These are phyloP conservation scores for Prunus mira DNA, from an alignment of 306 rosid genomes.

Conservation along the genomic window DNA sequence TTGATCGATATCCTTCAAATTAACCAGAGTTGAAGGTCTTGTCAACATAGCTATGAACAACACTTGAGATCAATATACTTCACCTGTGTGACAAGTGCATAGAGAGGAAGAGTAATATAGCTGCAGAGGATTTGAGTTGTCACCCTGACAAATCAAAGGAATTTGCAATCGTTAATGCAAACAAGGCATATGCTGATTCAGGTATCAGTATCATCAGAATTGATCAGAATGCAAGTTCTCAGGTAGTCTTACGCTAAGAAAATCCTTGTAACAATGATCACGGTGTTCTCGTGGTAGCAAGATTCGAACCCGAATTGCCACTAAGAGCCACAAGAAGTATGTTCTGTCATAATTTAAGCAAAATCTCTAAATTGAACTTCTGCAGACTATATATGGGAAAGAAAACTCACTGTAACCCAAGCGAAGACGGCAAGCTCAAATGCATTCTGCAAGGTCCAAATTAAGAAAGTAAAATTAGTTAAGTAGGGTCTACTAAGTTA, in stretches of 20 bases:
- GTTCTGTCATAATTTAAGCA: neutral
- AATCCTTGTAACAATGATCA: slow-evolving; percentile 2
- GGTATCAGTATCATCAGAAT: neutral
- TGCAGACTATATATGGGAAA: neutral
- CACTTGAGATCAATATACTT: neutral
- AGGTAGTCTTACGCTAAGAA: slow-evolving; percentile 25
- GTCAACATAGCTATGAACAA: neutral
- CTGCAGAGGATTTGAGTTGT: slow-evolving; percentile 33
- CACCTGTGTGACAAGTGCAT: slow-evolving; percentile 46
- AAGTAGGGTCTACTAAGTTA: neutral
- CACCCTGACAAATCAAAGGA: slow-evolving; percentile 21
- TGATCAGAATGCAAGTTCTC: neutral
- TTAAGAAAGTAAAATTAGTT: neutral
- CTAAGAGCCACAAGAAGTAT: slow-evolving; percentile 12
- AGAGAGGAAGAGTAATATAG: slow-evolving; percentile 45
- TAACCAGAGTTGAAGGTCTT: neutral
- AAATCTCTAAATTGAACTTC: neutral
- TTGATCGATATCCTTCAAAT: neutral
- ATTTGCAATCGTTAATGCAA: neutral
- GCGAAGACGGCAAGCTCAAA: slow-evolving; percentile 33
- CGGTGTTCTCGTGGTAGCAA: slow-evolving; percentile 28
- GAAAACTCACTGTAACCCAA: slow-evolving; percentile 37
- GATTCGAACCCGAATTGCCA: slow-evolving; percentile 24
- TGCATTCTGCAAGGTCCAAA: slow-evolving; percentile 28
- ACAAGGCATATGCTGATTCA: neutral